phyloP scores from a whole-genome alignment of 1,284 basidiomycete species.

The Sporisorium iseilematis-ciliati region DNA sequence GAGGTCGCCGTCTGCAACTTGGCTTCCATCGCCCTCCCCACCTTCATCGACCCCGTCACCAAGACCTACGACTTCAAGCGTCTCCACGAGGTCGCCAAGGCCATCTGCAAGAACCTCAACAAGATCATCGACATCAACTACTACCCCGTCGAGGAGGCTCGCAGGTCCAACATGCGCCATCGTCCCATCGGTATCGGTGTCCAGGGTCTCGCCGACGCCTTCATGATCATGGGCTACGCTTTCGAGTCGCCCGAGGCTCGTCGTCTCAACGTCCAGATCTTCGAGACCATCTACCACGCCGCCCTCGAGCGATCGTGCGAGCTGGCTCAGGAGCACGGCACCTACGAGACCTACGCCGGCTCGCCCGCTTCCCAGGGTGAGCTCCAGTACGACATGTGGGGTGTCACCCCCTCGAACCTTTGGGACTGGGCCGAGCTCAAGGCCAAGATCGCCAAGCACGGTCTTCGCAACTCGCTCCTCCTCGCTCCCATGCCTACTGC shows the following conservation, averaged over 20 bases:
- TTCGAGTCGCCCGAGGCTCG: conserved; percentile 92
- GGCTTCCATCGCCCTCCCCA: conserved; percentile 93
- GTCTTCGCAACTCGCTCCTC: conserved; percentile 93
- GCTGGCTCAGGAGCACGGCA: conserved; percentile 83
- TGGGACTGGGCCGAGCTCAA: conserved; percentile 96
- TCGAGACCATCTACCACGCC: conserved; percentile 99
- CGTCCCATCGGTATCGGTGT: conserved; percentile 98
- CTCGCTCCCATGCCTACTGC: conserved; percentile 98
- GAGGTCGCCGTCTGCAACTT: conserved; percentile 99
- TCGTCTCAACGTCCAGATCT: conserved; percentile 92
- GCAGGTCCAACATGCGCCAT: conserved; percentile 94
- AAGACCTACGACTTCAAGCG: conserved; percentile 85
- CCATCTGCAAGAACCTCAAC: conserved; percentile 81
- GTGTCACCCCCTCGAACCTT: conserved; percentile 87
- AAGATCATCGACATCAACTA: conserved; percentile 91
- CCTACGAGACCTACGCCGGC: conserved; percentile 92
- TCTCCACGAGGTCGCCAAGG: conserved; percentile 91
- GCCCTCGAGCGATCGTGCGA: conserved; percentile 92
- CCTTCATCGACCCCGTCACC: conserved; percentile 69
- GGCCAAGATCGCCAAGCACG: conserved; percentile 86
- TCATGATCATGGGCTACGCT: conserved; percentile 96
- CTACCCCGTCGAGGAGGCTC: conserved; percentile 92
- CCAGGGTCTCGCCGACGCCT: conserved; percentile 96
- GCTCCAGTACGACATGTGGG: conserved; percentile 96
- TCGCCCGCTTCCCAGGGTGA: conserved; percentile 89